A percentile compares a stretch with the other conserved stretches of the same genome.
phyloP scores from a whole-genome alignment of 768 basidiomycete genomes.

The Leccinum variicolor region DNA sequence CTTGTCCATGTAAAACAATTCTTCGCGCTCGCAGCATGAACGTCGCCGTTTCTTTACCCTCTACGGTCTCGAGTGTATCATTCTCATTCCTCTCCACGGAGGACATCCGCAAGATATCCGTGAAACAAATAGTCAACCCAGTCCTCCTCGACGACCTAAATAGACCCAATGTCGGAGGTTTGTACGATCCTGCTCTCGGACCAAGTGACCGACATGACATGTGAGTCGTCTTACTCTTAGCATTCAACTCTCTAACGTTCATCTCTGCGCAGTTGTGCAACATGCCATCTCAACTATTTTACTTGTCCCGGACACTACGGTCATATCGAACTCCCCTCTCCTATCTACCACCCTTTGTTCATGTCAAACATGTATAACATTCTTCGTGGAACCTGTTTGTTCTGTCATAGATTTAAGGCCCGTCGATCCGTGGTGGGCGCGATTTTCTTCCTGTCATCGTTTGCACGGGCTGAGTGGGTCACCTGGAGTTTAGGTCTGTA shows the following conservation, averaged over 20 bases:
- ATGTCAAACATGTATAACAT: constrained; percentile 88
- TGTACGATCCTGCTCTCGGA: constrained; percentile 95
- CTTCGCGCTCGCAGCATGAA: constrained; percentile 61
- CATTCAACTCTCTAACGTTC: constrained; percentile 2
- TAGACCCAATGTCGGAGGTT: constrained; percentile 84
- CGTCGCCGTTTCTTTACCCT: constrained; percentile 84
- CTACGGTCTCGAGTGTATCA: constrained; percentile 77
- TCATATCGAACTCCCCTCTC: constrained; percentile 93
- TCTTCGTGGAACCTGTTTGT: constrained; percentile 84
- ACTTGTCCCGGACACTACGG: constrained; percentile 98
- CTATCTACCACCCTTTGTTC: constrained; percentile 96
- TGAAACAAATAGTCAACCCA: constrained; percentile 95
- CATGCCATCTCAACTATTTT: constrained; percentile 90
- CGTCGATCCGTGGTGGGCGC: constrained; percentile 62
- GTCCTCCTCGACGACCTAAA: constrained; percentile 91
- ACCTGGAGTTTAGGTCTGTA: constrained; percentile 54
- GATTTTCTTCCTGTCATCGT: constrained; percentile 10
- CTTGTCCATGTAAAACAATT: background rate
- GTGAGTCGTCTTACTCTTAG: constrained; percentile 46
- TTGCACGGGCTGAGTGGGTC: constrained; percentile 7
- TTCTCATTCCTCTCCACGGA: constrained; percentile 90
- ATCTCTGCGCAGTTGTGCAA: constrained; percentile 66
- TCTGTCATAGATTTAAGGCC: constrained; percentile 91
- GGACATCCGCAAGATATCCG: constrained; percentile 92
- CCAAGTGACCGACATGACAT: constrained; percentile 87